A percentile compares a stretch with the other conserved stretches of the same genome.
Evolutionary conservation across 352 stramenopile species (phyloP).

Genomic region (Phytophthora capsici): DNA sequence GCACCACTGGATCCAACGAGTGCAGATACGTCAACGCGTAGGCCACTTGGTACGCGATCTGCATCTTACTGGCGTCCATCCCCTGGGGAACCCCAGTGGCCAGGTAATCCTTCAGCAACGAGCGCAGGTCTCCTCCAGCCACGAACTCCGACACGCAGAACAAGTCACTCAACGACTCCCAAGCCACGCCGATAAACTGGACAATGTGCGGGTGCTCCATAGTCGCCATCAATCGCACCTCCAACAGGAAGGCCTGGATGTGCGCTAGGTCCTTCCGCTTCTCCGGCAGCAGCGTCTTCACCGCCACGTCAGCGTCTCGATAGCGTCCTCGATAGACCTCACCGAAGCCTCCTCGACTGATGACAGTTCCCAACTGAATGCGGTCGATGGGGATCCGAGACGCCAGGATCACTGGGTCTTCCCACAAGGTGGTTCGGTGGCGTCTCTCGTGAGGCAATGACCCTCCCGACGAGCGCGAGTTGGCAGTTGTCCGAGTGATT

Average conservation of each 20-base stretch:
- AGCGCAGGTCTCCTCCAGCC: conserved; percentile 48
- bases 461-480: conserved; percentile 21
- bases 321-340: conserved; percentile 50
- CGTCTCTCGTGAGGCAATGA: conserved; percentile 14
- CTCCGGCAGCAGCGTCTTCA: conserved; percentile 51
- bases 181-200: conserved; percentile 53
- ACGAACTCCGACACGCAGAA: conserved; percentile 59
- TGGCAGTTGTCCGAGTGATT: conserved; percentile 14
- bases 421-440: conserved; percentile 26
- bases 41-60: conserved; percentile 41
- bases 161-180: conserved; percentile 54
- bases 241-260: conserved; percentile 47
- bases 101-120: conserved; percentile 39
- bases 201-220: conserved; percentile 60
- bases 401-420: conserved; percentile 47
- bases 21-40: conserved; percentile 40
- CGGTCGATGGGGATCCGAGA: conserved; percentile 47
- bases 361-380: conserved; percentile 35
- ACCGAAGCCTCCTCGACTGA: conserved; percentile 42
- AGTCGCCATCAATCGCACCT: conserved; percentile 47
- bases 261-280: conserved; percentile 43
- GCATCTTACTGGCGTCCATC: conserved; percentile 35
- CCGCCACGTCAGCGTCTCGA: conserved; percentile 39
- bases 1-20: conserved; percentile 31
- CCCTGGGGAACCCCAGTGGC: conserved; percentile 14